Evolutionary conservation across 441 rosid genomes (phyloP).

Genomic region (Gossypium davidsonii): DNA sequence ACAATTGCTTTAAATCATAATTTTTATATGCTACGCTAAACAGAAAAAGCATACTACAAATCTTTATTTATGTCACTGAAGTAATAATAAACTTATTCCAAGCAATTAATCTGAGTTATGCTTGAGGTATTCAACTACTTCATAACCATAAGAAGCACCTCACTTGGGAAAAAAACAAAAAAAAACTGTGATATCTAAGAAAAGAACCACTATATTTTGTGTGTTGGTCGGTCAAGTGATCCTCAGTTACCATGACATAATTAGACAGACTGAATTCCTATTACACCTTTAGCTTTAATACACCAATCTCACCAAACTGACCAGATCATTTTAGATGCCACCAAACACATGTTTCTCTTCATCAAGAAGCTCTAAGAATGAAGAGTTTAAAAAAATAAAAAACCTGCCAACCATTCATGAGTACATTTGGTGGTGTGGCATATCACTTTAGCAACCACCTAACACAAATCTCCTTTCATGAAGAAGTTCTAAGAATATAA

Average conservation of each 20-base stretch:
- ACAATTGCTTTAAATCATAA: constrained; percentile 9
- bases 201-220: neutral
- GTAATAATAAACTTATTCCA: neutral
- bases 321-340: neutral
- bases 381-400: neutral
- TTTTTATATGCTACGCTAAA: neutral
- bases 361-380: neutral
- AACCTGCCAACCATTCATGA: neutral
- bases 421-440: neutral
- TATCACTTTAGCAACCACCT: neutral
- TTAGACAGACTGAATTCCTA: neutral
- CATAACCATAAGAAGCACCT: neutral
- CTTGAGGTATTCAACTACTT: neutral
- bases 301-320: neutral
- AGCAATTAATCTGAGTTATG: neutral
- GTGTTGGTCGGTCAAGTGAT: neutral
- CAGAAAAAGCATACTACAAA: neutral
- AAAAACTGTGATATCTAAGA: neutral
- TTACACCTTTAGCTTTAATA: neutral
- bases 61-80: neutral
- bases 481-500: neutral
- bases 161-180: neutral
- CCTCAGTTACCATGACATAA: neutral
- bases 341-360: neutral
- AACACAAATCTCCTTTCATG: neutral